These are phyloP conservation scores for Phoma sp. DNA, from an alignment of 2,329 filamentous ascomycete species.

Conservation along the genomic window DNA sequence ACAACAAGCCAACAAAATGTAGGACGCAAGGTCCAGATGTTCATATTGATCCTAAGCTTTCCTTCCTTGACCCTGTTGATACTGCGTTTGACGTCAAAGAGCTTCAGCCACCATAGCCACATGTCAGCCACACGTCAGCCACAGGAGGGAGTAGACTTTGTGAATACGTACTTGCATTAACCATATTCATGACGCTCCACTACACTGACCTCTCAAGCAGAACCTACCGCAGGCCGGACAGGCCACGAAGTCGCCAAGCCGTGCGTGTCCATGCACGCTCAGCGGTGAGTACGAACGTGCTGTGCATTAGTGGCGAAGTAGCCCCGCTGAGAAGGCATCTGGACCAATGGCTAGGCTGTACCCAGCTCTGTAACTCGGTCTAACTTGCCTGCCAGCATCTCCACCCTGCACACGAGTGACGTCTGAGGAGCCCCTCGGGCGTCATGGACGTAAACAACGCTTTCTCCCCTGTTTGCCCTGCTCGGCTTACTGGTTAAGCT, in stretches of 20 bases:
- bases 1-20: too few relatives aligned
- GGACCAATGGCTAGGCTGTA: conserved; percentile 9
- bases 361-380: conserved; percentile 2
- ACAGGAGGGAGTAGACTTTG: background rate
- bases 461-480: conserved; percentile 11
- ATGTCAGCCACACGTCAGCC: background rate
- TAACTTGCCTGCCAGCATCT: conserved; percentile 14
- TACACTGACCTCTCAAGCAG: background rate
- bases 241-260: conserved; percentile 11
- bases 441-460: conserved; percentile 20
- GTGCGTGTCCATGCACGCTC: conserved; percentile 11
- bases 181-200: background rate
- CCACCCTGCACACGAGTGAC: conserved; percentile 15
- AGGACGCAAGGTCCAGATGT: too few relatives aligned
- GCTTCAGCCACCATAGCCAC: conserved; percentile 7
- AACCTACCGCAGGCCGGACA: background rate
- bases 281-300: conserved; percentile 16
- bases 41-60: too few relatives aligned
- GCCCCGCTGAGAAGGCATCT: conserved; percentile 4
- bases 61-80: background rate
- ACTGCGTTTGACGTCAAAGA: background rate
- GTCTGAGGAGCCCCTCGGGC: conserved; percentile 11
- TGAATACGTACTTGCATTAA: background rate
- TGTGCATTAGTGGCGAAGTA: conserved; percentile 9
- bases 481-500: conserved; percentile 6